A percentile compares a stretch with the other conserved stretches of the same genome.
Evolutionary conservation across 805 yeast species (phyloP).

Genomic region (Hanseniaspora guilliermondii): DNA sequence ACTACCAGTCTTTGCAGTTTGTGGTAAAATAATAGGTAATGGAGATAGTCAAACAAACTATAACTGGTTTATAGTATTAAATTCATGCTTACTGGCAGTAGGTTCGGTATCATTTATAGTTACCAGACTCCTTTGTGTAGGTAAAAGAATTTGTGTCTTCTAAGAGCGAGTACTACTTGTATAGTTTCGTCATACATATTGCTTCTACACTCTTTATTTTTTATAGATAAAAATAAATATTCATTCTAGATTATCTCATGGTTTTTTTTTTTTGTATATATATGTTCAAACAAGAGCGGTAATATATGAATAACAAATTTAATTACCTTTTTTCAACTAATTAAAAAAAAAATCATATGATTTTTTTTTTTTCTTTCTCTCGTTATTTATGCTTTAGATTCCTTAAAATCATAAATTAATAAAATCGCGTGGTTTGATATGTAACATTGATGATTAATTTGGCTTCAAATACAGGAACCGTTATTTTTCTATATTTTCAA

Average conservation of each 20-base stretch:
- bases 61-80: slow-evolving; percentile 34
- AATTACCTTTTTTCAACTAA: background rate
- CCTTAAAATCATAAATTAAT: too few relatives aligned
- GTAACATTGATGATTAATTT: background rate
- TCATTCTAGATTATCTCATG: too few relatives aligned
- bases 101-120: slow-evolving; percentile 31
- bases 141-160: slow-evolving; percentile 29
- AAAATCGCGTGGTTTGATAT: background rate
- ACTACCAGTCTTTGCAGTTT: slow-evolving; percentile 34
- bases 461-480: background rate
- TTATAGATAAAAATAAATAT: background rate
- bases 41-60: slow-evolving; percentile 34
- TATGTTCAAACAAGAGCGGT: background rate
- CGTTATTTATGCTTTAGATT: background rate
- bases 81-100: slow-evolving; percentile 31
- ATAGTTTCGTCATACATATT: too few relatives aligned
- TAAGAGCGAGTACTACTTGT: slow-evolving; percentile 12
- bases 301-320: too few relatives aligned
- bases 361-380: background rate
- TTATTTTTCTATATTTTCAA: background rate
- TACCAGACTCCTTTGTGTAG: slow-evolving; percentile 36
- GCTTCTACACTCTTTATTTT: too few relatives aligned
- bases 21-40: slow-evolving; percentile 32
- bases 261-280: too few relatives aligned
- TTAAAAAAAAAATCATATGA: background rate